Evolutionary conservation across 1,139 yeast species (phyloP), one percentile per base, ranked within the genome.

Genomic region (Ashbya aceris): DNA sequence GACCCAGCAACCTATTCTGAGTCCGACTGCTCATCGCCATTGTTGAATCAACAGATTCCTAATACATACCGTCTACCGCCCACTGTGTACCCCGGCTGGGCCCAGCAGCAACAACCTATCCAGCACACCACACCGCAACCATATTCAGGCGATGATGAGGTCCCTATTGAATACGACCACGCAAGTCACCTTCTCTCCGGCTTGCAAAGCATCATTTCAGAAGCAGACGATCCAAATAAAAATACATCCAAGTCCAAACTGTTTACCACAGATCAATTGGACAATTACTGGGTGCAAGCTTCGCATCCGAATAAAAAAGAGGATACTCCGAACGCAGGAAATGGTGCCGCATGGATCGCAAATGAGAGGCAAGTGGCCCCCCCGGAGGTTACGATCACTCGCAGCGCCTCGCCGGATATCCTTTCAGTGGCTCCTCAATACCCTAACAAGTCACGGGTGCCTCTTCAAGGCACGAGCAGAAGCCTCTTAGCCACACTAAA

Each of bases 201-300:
- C 6, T 44, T 60, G 26, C 56, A 58, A 48, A 55, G 57, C 45
- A 56, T 60, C 53, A 58, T 60, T 12, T 60, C 58, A 31, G 64
- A 58, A 36, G 47, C 52, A 2, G 62, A 57, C 32, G 48, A 49
- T 36, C 55, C 58, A 8, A 59, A 56, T 14, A 49, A 48, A 12
- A 50, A 55, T n/a, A 56, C 58, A 34, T 54, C 53, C 23, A 55
- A 52, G 36, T 56, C 62, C 4, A 57, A 52, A 39, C 53, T 56
- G 1, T 60, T 56, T 38, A 60, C 64, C 8, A 57, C 53, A 2
- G 62, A 56, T 38, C 60, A 60, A 45, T 40, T 60, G 29, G 64
- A 60, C 41, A 55, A 52, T 34, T 60, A 56, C 43, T 60, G 64
- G 64, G 14, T 12, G 5, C 20, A 32, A 10, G 23, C 23, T 17